These are phyloP conservation scores for Lophium mytilinum DNA, from an alignment of 495 filamentous ascomycete genomes.

Conservation along the genomic window DNA sequence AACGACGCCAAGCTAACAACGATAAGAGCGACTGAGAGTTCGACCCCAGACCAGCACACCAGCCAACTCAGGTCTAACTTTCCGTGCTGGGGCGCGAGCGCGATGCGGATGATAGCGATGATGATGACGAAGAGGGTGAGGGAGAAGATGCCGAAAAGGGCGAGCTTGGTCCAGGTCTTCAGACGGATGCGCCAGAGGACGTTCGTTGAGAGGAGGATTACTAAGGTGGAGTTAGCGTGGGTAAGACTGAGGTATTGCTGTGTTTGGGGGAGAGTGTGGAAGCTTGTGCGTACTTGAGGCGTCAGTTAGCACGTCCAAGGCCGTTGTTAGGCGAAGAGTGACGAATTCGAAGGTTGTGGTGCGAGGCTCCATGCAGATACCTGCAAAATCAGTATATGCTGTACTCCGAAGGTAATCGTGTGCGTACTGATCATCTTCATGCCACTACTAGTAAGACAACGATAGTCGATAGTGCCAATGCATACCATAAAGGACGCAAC, in stretches of 20 bases:
- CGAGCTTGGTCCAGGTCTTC: constrained; percentile 15
- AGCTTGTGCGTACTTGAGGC: constrained; percentile 15
- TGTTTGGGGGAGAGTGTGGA: not conserved
- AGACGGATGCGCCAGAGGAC: constrained; percentile 29
- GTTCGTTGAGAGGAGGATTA: constrained; percentile 17
- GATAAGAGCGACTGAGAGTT: too few relatives aligned
- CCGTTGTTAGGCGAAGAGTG: constrained; percentile 21
- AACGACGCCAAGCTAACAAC: too few relatives aligned
- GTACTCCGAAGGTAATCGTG: not conserved
- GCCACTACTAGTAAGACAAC: constrained; percentile 1
- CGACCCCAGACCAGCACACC: not conserved
- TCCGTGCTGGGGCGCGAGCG: not conserved
- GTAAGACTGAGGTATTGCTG: too few relatives aligned
- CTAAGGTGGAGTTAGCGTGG: too few relatives aligned
- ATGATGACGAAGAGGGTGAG: constrained; percentile 25
- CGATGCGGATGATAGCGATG: constrained; percentile 18
- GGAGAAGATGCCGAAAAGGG: constrained; percentile 29
- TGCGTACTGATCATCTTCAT: constrained; percentile 1
- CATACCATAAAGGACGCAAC: constrained; percentile 16
- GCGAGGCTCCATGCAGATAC: not conserved
- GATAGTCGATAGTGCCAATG: constrained; percentile 11
- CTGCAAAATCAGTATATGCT: not conserved
- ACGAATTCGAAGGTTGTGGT: not conserved
- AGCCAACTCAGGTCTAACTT: not conserved
- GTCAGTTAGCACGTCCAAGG: constrained; percentile 28